Conservation (phyloP, 2,329 filamentous ascomycete genomes). For the Calonectria pseudoturangicola region DNA sequence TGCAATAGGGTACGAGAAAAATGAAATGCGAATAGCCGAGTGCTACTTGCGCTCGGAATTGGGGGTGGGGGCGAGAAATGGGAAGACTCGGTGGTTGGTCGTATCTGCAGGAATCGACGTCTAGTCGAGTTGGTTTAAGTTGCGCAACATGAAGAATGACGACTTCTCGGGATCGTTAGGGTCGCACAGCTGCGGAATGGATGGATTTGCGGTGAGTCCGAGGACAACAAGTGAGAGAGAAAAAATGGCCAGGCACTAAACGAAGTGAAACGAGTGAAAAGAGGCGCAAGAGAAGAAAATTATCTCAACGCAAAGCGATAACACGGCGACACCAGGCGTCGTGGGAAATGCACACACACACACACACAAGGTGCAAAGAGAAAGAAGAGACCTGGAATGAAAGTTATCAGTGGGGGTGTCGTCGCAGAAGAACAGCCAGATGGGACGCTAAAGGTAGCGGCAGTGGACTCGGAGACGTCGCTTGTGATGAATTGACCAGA, state of each 20-base stretch:
- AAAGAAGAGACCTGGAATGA: conserved; percentile 41
- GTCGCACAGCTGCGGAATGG: conserved; percentile 49
- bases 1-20: conserved; percentile 41
- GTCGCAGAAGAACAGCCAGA: conserved; percentile 48
- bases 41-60: conserved; percentile 40
- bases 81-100: conserved; percentile 44
- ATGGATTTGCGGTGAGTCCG: conserved; percentile 45
- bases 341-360: conserved; percentile 40
- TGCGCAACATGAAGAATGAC: conserved; percentile 51
- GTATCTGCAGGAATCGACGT: conserved; percentile 50
- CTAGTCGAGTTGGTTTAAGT: conserved; percentile 49
- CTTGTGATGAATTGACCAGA: conserved; percentile 31
- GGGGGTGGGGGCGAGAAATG: conserved; percentile 13
- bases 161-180: conserved; percentile 43
- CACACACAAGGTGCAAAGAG: conserved; percentile 41
- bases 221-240: conserved; percentile 21
- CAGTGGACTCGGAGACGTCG: conserved; percentile 45
- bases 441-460: conserved; percentile 39
- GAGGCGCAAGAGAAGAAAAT: conserved; percentile 42
- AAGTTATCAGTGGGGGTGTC: conserved; percentile 42
- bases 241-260: conserved; percentile 37
- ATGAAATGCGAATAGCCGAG: conserved; percentile 46
- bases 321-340: conserved; percentile 53
- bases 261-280: conserved; percentile 46
- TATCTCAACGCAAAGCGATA: conserved; percentile 47